Evolutionary conservation across 805 yeast genomes (phyloP).

Genomic region (Nakazawaea holstii): DNA sequence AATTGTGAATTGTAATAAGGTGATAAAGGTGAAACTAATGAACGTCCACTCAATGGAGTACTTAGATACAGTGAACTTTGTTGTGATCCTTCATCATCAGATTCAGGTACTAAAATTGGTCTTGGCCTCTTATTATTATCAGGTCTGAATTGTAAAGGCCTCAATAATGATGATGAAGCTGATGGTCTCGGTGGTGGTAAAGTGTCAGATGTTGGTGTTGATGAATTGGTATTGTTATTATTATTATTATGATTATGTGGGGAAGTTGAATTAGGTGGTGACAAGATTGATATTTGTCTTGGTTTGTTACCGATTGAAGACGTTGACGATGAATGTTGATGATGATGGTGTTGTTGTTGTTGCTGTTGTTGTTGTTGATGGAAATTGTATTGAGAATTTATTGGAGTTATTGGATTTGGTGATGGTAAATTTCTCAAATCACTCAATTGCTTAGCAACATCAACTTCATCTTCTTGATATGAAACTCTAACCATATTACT

Average conservation of each 20-base stretch:
- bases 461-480: constrained; percentile 4
- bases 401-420: constrained; percentile 10
- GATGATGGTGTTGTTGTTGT: background rate
- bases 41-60: constrained; percentile 9
- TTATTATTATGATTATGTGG: constrained; percentile 5
- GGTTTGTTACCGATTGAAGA: background rate
- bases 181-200: constrained; percentile 9
- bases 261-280: constrained; percentile 11
- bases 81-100: background rate
- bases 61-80: constrained; percentile 2
- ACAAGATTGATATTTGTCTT: background rate
- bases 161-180: constrained; percentile 6
- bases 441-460: constrained; percentile 5
- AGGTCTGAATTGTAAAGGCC: constrained; percentile 11
- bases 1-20: constrained; percentile 8
- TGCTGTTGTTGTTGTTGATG: background rate
- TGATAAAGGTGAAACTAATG: constrained; percentile 4
- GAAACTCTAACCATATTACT: constrained; percentile 3
- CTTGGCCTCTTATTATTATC: constrained; percentile 10
- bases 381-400: constrained; percentile 12
- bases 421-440: constrained; percentile 2
- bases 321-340: background rate
- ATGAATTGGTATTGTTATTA: background rate
- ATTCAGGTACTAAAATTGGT: constrained; percentile 10
- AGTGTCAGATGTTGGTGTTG: background rate